These are phyloP conservation scores for Yueomyces sinensis DNA, from an alignment of 805 yeast genomes.

Conservation along the genomic window DNA sequence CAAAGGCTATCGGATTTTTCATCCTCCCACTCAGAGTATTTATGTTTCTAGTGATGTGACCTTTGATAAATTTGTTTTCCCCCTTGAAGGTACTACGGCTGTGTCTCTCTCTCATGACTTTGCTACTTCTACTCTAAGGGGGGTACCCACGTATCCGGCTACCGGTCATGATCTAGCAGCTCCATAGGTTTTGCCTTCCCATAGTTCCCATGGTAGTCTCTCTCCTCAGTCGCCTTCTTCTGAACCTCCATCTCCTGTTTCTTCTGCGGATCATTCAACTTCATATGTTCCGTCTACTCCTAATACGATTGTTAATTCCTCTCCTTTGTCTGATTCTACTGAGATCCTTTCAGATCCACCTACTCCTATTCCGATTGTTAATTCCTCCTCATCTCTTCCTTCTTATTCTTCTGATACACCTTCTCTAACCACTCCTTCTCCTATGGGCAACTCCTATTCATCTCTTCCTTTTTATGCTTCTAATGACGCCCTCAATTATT, in stretches of 20 bases:
- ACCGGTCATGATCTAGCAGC: conserved; percentile 1
- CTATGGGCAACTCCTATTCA: no score
- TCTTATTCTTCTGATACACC: no score
- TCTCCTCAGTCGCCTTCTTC: not conserved
- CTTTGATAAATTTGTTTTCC: conserved; percentile 4
- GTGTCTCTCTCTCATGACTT: conserved; percentile 1
- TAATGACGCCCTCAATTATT: no score
- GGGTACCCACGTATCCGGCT: not conserved
- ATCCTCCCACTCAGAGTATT: not conserved
- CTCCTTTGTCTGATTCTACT: not conserved
- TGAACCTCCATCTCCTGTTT: no score
- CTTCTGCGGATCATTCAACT: not conserved
- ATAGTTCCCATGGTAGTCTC: not conserved
- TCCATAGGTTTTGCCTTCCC: not conserved
- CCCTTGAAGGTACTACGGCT: not conserved
- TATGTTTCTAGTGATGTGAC: conserved; percentile 2
- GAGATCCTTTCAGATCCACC: no score
- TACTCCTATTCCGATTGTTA: no score
- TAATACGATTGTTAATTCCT: not conserved
- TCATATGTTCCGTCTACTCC: not conserved
- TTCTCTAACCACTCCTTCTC: no score
- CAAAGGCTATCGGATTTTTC: conserved; percentile 3
- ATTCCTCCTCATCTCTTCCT: no score
- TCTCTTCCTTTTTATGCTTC: no score
- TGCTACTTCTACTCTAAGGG: conserved; percentile 1